Conservation (phyloP, 2,329 filamentous ascomycete species). For the Pezicula rhizophila region DNA sequence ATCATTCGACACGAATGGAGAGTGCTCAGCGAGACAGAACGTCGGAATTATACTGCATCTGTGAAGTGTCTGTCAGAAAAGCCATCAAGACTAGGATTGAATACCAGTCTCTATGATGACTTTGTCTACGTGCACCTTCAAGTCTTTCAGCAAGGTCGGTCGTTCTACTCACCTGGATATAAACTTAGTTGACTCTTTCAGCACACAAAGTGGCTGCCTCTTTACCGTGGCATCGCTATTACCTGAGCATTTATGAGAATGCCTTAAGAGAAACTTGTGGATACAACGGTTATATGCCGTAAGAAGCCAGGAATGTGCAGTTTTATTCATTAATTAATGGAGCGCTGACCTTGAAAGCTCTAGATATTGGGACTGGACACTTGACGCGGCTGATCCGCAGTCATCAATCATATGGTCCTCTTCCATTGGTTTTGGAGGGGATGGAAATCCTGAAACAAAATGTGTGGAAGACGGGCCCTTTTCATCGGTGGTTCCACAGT, state of each 20-base stretch:
- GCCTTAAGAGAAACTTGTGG: not conserved
- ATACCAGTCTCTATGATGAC: not conserved
- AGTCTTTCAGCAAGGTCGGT: not conserved
- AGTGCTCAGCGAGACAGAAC: not conserved
- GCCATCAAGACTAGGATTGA: not conserved
- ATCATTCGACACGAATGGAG: not conserved
- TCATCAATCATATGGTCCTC: slow-evolving; percentile 5
- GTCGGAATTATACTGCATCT: not conserved
- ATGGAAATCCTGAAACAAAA: slow-evolving; percentile 17
- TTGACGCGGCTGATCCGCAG: slow-evolving; percentile 19
- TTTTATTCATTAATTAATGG: too few species aligned
- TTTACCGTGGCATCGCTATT: not conserved
- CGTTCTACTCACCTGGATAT: not conserved
- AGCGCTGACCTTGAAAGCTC: too few species aligned
- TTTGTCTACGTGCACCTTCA: not conserved
- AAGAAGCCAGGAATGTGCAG: not conserved
- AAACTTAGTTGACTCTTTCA: not conserved
- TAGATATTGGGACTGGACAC: slow-evolving; percentile 30
- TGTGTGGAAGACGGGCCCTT: slow-evolving; percentile 22
- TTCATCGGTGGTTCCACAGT: not conserved
- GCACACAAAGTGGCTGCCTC: not conserved
- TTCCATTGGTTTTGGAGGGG: slow-evolving; percentile 24
- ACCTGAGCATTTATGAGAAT: not conserved
- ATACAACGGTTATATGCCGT: not conserved
- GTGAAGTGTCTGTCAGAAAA: not conserved